Evolutionary conservation across 495 filamentous ascomycete genomes (phyloP).

Genomic region (Penicillium mononematosum): DNA sequence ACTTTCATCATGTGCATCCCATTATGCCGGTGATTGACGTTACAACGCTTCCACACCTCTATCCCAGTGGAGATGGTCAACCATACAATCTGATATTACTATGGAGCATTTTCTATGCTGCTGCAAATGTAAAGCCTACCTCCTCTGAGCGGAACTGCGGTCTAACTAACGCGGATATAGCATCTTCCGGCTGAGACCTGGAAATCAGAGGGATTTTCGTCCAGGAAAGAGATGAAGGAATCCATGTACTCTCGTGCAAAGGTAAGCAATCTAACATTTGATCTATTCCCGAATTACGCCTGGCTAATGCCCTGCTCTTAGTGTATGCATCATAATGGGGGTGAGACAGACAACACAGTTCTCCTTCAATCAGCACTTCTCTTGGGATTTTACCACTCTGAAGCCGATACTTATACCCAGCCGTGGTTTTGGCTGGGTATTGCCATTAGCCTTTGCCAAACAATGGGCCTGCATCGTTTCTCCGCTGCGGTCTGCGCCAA

Average conservation of each 20-base stretch:
- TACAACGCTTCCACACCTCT: constrained; percentile 26
- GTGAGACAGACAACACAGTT: constrained; percentile 36
- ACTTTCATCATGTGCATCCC: constrained; percentile 42
- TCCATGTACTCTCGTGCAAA: constrained; percentile 41
- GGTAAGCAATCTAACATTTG: constrained; percentile 14
- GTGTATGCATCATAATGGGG: constrained; percentile 39
- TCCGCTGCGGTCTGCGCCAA: constrained; percentile 20
- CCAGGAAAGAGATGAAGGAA: constrained; percentile 38
- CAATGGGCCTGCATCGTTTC: constrained; percentile 35
- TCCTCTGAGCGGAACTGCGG: constrained; percentile 8
- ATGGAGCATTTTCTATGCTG: constrained; percentile 46
- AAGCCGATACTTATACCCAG: constrained; percentile 34
- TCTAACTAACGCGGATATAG: constrained; percentile 16
- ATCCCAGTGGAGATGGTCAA: constrained; percentile 22
- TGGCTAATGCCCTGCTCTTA: constrained; percentile 10
- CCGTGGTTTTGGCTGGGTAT: constrained; percentile 42
- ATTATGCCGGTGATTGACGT: constrained; percentile 41
- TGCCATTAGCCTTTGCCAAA: constrained; percentile 35
- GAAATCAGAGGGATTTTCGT: constrained; percentile 32
- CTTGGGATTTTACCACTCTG: constrained; percentile 43
- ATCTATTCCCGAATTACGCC: background rate
- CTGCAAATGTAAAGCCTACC: constrained; percentile 29
- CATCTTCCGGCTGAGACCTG: constrained; percentile 25
- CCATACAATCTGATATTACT: constrained; percentile 37
- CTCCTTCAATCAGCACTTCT: constrained; percentile 41